Conservation (phyloP, 225 moss, liverwort and hornwort genomes). For the Bryum argenteum region DNA sequence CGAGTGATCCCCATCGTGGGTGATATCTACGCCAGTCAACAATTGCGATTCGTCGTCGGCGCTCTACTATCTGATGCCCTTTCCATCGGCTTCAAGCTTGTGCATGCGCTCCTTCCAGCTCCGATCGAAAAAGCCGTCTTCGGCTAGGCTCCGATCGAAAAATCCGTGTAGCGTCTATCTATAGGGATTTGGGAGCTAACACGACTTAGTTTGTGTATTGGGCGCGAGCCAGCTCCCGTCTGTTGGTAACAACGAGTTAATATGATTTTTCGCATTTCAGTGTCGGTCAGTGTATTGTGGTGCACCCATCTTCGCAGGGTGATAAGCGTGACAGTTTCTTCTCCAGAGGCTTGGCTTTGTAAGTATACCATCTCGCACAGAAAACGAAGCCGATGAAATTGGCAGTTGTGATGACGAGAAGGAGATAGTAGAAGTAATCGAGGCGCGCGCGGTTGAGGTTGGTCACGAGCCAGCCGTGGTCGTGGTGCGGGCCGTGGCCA, state of each 20-base stretch:
- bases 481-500: neutral
- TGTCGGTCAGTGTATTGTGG: constrained; percentile 16
- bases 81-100: constrained; percentile 3
- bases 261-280: neutral
- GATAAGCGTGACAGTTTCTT: constrained; percentile 29
- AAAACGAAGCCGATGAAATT: constrained; percentile 40
- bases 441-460: constrained; percentile 33
- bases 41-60: constrained; percentile 14
- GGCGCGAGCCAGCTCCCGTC: too few relatives aligned
- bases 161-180: neutral
- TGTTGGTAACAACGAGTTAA: neutral
- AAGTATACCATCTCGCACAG: constrained; percentile 40
- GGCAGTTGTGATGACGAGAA: constrained; percentile 21
- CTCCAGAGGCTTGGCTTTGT: constrained; percentile 19
- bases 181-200: too few relatives aligned
- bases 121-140: neutral
- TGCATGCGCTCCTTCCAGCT: constrained; percentile 4
- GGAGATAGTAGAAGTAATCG: constrained; percentile 39
- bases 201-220: too few relatives aligned
- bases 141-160: too few relatives aligned
- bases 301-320: constrained; percentile 14
- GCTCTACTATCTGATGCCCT: neutral
- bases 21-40: constrained; percentile 17
- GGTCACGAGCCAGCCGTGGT: constrained; percentile 37
- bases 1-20: constrained; percentile 13